phyloP scores from a whole-genome alignment of 345 rosid genomes.

The Corchorus capsularis region DNA sequence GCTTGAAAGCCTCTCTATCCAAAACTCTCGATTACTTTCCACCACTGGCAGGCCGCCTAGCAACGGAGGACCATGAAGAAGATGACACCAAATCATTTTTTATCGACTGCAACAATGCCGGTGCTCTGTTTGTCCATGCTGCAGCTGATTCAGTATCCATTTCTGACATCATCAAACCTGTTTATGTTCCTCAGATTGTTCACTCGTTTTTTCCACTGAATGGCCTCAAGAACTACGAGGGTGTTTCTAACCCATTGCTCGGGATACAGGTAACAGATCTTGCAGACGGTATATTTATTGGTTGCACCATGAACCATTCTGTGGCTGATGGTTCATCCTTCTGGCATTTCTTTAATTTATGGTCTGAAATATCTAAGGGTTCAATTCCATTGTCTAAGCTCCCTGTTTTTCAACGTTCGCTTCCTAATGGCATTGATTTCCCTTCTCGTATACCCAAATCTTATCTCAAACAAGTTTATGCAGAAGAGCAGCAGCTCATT shows the following conservation, averaged over 20 bases:
- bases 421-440: too few species aligned
- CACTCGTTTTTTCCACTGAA: conserved; percentile 43
- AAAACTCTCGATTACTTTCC: too few species aligned
- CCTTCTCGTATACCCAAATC: too few species aligned
- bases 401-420: too few species aligned
- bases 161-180: conserved; percentile 18
- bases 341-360: conserved; percentile 47
- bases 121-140: conserved; percentile 33
- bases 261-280: conserved; percentile 52
- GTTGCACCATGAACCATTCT: conserved; percentile 39
- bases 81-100: too few species aligned
- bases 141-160: conserved; percentile 25
- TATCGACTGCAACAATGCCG: conserved; percentile 24
- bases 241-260: conserved; percentile 27
- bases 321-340: conserved; percentile 40
- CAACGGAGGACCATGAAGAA: not conserved
- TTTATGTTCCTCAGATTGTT: conserved; percentile 23
- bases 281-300: conserved; percentile 44
- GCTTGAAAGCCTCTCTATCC: too few species aligned
- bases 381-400: too few species aligned
- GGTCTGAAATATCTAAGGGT: conserved; percentile 46
- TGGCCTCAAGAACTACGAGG: conserved; percentile 35
- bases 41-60: too few species aligned
- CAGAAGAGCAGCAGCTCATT: too few species aligned
- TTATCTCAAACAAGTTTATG: too few species aligned